Evolutionary conservation across 306 rosid species (phyloP).

Genomic region (Vigna nakashimae): DNA sequence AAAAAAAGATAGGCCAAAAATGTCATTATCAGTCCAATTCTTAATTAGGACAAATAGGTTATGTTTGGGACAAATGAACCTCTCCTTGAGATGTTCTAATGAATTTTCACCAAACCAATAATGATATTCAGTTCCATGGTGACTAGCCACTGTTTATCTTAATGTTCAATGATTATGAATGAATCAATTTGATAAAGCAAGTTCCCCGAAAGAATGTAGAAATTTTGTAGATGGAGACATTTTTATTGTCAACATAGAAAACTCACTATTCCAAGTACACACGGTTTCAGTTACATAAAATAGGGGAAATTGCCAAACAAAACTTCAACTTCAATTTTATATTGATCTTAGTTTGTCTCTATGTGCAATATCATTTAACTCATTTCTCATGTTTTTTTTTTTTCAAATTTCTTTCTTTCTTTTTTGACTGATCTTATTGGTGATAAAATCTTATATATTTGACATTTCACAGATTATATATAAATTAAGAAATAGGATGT

Average conservation of each 20-base stretch:
- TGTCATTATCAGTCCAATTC: slow-evolving; percentile 7
- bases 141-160: slow-evolving; percentile 1
- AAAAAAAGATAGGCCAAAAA: slow-evolving; percentile 12
- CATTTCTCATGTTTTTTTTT: background rate
- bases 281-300: background rate
- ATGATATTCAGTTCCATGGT: background rate
- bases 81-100: slow-evolving; percentile 21
- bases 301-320: background rate
- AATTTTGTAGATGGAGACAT: background rate
- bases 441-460: background rate
- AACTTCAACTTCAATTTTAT: background rate
- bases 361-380: background rate
- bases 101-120: slow-evolving; percentile 33
- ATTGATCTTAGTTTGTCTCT: background rate
- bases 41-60: background rate
- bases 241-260: slow-evolving; percentile 4
- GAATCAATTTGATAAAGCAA: slow-evolving; percentile 6
- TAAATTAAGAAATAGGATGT: background rate
- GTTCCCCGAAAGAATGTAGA: background rate
- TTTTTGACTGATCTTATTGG: background rate
- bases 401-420: background rate
- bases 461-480: too few species aligned
- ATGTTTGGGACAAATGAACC: slow-evolving; percentile 10
- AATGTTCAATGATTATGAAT: background rate
- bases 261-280: slow-evolving; percentile 17